Percentiles rank a stretch among this genome's conserved stretches.
These are phyloP conservation scores for Fusarium sp. DNA, from an alignment of 2,329 filamentous ascomycete genomes.

Conservation along the genomic window DNA sequence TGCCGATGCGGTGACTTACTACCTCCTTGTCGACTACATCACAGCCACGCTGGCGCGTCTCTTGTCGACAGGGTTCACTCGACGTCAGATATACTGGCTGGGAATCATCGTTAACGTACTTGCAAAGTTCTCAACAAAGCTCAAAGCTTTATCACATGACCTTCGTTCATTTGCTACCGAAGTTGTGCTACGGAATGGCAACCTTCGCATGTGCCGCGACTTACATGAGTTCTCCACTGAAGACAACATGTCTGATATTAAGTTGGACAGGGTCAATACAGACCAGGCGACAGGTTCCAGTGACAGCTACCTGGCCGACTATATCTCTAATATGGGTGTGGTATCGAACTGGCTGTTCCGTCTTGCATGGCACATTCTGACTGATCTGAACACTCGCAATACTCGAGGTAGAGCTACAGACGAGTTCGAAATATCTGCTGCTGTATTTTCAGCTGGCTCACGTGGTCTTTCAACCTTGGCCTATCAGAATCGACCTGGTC, in stretches of 20 bases:
- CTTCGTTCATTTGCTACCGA: fast-evolving
- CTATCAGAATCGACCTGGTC: background rate
- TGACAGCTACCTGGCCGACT: background rate
- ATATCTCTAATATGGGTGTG: background rate
- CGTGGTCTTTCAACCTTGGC: fast-evolving
- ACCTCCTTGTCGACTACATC: background rate
- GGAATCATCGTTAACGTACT: background rate
- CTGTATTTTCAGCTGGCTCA: background rate
- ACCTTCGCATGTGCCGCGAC: fast-evolving
- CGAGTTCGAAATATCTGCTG: background rate
- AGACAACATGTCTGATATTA: no score
- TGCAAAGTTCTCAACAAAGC: background rate
- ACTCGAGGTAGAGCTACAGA: background rate
- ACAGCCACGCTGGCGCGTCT: background rate
- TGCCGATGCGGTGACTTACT: background rate
- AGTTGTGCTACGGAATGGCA: no score
- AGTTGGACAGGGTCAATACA: no score
- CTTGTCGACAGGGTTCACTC: background rate
- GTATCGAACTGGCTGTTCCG: background rate
- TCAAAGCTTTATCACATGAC: background rate
- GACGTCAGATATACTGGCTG: background rate
- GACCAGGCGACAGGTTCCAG: no score
- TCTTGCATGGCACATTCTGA: background rate
- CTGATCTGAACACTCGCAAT: background rate
- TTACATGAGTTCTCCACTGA: no score